Evolutionary conservation across 139 green algal genomes (phyloP).

Genomic region (Nannochloris sp.): DNA sequence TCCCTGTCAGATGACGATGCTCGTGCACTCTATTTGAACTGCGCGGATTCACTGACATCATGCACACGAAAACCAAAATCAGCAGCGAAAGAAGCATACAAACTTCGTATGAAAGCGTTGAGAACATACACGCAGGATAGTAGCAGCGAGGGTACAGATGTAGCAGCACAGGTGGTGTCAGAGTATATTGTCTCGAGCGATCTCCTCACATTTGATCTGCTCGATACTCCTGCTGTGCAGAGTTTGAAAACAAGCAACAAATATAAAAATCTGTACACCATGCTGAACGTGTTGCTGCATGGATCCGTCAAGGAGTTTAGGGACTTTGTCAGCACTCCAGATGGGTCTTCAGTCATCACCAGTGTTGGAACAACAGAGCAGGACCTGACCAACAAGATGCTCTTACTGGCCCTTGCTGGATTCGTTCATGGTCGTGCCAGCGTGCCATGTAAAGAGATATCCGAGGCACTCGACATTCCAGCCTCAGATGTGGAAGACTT

Average conservation of each 20-base stretch:
- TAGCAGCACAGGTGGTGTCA: conserved; percentile 14
- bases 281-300: conserved; percentile 21
- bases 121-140: conserved; percentile 21
- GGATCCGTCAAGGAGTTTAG: conserved; percentile 19
- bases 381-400: conserved; percentile 24
- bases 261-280: conserved; percentile 14
- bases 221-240: conserved; percentile 16
- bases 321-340: conserved; percentile 7
- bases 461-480: conserved; percentile 6
- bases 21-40: conserved; percentile 17
- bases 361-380: conserved; percentile 6
- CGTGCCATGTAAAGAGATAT: conserved; percentile 22
- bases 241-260: background rate
- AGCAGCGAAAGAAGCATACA: conserved; percentile 28
- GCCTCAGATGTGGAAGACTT: conserved; percentile 33
- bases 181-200: conserved; percentile 25
- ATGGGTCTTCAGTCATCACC: background rate
- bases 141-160: background rate
- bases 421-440: conserved; percentile 11
- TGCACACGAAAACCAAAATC: conserved; percentile 28
- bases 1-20: conserved; percentile 4
- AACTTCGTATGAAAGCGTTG: conserved; percentile 22
- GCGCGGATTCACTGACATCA: conserved; percentile 18
- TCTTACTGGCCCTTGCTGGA: conserved; percentile 25
- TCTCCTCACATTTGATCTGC: conserved; percentile 28